Evolutionary conservation across 257 asterid genomes (phyloP), one percentile per base, ranked within the genome.

Genomic region (Solanum megistacrolobum): DNA sequence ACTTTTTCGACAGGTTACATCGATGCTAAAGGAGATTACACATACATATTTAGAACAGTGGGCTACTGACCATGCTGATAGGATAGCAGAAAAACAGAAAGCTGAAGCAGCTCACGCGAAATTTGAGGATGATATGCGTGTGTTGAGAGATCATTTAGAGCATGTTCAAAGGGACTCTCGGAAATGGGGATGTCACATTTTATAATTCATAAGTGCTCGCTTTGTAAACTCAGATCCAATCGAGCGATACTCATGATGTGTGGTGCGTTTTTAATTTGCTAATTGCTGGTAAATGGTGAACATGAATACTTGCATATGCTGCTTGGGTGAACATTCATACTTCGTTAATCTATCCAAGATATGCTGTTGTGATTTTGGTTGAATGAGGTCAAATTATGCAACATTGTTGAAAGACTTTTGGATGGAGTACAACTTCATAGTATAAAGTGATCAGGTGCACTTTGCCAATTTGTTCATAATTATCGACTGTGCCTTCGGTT

Each of bases 111-210:
- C 87, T 46, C 83, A 16, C 9, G 31, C n/a, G 78, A 88, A 27
- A 71, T 83, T 86, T 23, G 83, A 85, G 1, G 90, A 88, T 83
- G 96, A 93, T 87, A 90, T 92, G 6, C 84, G 87, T 9, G 86
- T 88, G 87, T 88, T 94, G 87, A 91, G 92, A 60, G 91, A 90
- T 84, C 20, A 81, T 71, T 55, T 93, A 13, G 93, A 91, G 86
- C 90, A 62, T 14, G 8, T 14, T 48, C 21, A 48, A 48, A 13
- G 1, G 20, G 8, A 48, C 3, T 48, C 58, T 48, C 7, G 58
- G 7, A 14, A 48, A 65, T 13, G 12, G 8, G 1, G 6, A 5
- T 31, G 38, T 16, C 11, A 31, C n/a, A 71, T 71, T 71, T 31
- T 71, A 71, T 31, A 48, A 48, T 48, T 48, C 55, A 46, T 13